Base-by-base conservation (phyloP, 208 protist species). In the Leishmania tarentolae region DNA sequence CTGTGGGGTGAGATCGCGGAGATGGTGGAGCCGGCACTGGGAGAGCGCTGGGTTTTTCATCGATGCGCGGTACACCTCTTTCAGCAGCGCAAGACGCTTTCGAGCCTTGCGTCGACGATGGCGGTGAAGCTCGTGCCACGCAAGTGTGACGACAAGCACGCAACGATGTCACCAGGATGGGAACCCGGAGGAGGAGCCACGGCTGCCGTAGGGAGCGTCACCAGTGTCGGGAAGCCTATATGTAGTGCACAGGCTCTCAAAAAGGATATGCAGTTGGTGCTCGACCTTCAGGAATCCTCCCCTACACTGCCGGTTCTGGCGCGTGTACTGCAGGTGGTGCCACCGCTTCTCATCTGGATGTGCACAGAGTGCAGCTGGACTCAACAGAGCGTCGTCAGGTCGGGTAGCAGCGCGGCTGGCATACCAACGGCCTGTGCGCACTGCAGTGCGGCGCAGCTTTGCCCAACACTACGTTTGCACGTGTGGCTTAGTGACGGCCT, bases 1-100 rank as follows among this genome's bases (percentile, higher is more conserved):
- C 83, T 96, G 5, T 97, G 94, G 93, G 92, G 82, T 37, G 91
- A 93, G 4, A 37, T 90, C 8, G 86, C 87, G 0, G 85, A 88
- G 46, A 37, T 28, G 17, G 86, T 90, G 8, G 75, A 59, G 28
- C 77, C 85, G 13, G 47, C 40, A 0, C 37, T 79, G 5, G 93
- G 92, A 7, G 86, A 94, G 79, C 83, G 76, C 3, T 97, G 93
- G 90, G 86, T 86, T 24, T 92, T 97, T 70, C 82, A 78, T 66
- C 77, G 73, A 37, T 89, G 86, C 80, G 79, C 76, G 0, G 90
- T 96, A 9, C 83, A 90, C 15, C 78, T 92, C 42, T 97, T 95
- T 76, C 86, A 87, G 84, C 85, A 80, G 17, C 76, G 81, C 37
- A 87, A 93, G 73, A 91, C 85, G 24, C 85, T 96, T 1, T 93